Conservation (phyloP, 2,329 filamentous ascomycete genomes). For the Aspergillus sp. region DNA sequence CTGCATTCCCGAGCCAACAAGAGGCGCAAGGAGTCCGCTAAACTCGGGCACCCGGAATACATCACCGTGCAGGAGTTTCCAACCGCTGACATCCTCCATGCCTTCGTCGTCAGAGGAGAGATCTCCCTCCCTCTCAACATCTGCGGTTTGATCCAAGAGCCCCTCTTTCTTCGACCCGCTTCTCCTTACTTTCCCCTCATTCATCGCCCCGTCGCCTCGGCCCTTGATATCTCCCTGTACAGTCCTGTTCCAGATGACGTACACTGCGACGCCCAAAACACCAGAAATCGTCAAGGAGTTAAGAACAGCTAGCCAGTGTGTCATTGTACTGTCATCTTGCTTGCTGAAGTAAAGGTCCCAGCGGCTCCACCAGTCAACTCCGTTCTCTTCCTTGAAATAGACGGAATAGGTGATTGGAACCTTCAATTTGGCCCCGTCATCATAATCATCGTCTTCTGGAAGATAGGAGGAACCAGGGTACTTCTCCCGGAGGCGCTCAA, state of each 20-base stretch:
- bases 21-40: conserved; percentile 72
- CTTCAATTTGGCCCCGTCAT: conserved; percentile 65
- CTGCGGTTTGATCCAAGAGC: conserved; percentile 61
- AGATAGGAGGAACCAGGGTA: conserved; percentile 62
- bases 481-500: conserved; percentile 54
- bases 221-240: conserved; percentile 76
- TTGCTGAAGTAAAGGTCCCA: conserved; percentile 92
- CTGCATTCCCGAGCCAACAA: conserved; percentile 84
- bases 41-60: conserved; percentile 74
- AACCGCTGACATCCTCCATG: conserved; percentile 78
- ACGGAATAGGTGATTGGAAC: conserved; percentile 88
- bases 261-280: conserved; percentile 73
- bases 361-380: conserved; percentile 76
- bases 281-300: conserved; percentile 84
- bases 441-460: conserved; percentile 56
- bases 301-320: conserved; percentile 85
- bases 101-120: conserved; percentile 67
- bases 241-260: conserved; percentile 78
- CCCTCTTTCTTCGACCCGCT: conserved; percentile 55
- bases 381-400: conserved; percentile 81
- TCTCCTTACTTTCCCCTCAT: conserved; percentile 64
- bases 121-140: conserved; percentile 54
- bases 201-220: conserved; percentile 64
- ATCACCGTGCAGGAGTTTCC: conserved; percentile 87
- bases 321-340: conserved; percentile 75